Percentiles rank a stretch among this genome's conserved stretches.
Evolutionary conservation across 176 grass and related monocot genomes (phyloP).

Genomic region (Eleusine indica): DNA sequence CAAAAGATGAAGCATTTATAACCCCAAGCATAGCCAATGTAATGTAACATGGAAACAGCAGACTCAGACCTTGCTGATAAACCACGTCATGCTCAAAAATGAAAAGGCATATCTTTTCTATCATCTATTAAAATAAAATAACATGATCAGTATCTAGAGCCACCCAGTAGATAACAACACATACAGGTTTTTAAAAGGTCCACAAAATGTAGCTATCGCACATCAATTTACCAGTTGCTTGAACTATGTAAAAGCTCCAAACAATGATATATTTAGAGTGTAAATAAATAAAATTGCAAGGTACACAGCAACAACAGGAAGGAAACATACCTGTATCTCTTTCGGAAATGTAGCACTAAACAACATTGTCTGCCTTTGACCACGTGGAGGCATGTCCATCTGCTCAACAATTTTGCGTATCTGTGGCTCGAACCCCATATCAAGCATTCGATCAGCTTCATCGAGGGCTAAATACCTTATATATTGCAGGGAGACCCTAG

Average conservation of each 20-base stretch:
- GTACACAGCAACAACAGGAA: not conserved
- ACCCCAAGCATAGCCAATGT: not conserved
- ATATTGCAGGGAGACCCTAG: constrained; percentile 86
- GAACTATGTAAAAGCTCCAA: not conserved
- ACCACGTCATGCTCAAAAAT: not conserved
- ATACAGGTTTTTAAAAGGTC: not conserved
- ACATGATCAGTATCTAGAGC: not conserved
- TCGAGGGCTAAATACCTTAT: constrained; percentile 85
- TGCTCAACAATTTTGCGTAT: constrained; percentile 98
- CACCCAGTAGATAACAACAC: not conserved
- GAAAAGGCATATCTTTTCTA: not conserved
- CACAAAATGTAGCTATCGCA: not conserved
- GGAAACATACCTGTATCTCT: constrained; percentile 82
- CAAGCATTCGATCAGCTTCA: constrained; percentile 98
- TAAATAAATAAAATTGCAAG: not conserved
- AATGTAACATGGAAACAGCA: not conserved
- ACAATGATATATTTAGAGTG: not conserved
- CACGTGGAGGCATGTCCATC: constrained; percentile 91
- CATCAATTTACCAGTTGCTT: not conserved
- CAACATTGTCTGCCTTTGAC: constrained; percentile 90
- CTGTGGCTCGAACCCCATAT: constrained; percentile 99
- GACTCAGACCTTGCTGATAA: not conserved
- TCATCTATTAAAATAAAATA: not conserved
- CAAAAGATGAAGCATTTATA: not conserved
- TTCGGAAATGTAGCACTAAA: constrained; percentile 98